A percentile compares a stretch with the other conserved stretches of the same genome.
Evolutionary conservation across 1,284 basidiomycete genomes (phyloP).

Genomic region (Irpex sp.): DNA sequence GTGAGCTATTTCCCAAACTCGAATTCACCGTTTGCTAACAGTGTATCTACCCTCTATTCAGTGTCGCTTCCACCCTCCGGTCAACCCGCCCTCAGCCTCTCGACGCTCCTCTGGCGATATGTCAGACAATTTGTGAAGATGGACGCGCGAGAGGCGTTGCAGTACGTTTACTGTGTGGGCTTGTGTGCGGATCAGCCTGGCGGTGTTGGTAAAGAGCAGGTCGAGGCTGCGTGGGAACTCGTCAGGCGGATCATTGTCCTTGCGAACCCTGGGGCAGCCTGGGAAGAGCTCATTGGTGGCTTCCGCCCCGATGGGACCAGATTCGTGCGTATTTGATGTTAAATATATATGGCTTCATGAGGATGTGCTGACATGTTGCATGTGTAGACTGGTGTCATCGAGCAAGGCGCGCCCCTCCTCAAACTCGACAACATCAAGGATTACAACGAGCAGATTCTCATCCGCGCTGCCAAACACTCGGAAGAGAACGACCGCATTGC

Average conservation of each 20-base stretch:
- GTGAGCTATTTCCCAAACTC: slow-evolving; percentile 42
- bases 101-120: slow-evolving; percentile 90
- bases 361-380: background rate
- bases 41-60: slow-evolving; percentile 22
- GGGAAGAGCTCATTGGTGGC: slow-evolving; percentile 89
- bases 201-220: slow-evolving; percentile 76
- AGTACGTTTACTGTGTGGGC: slow-evolving; percentile 92
- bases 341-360: too few species aligned
- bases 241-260: slow-evolving; percentile 86
- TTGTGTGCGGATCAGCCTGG: slow-evolving; percentile 76
- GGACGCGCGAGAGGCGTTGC: slow-evolving; percentile 90
- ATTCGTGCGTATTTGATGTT: slow-evolving; percentile 48
- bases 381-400: slow-evolving; percentile 78
- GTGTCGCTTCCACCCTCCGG: slow-evolving; percentile 62
- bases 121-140: slow-evolving; percentile 88
- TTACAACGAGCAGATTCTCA: slow-evolving; percentile 83
- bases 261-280: slow-evolving; percentile 79
- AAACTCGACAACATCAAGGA: slow-evolving; percentile 68
- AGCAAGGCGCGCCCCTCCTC: slow-evolving; percentile 78
- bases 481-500: slow-evolving; percentile 78
- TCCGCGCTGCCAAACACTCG: slow-evolving; percentile 74
- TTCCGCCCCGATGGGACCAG: slow-evolving; percentile 86
- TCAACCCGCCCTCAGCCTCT: slow-evolving; percentile 77
- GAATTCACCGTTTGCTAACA: too few species aligned
- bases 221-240: slow-evolving; percentile 84